Evolutionary conservation across 805 yeast genomes (phyloP), one percentile per base, ranked within the genome.

Genomic region (Lachancea meyersii): DNA sequence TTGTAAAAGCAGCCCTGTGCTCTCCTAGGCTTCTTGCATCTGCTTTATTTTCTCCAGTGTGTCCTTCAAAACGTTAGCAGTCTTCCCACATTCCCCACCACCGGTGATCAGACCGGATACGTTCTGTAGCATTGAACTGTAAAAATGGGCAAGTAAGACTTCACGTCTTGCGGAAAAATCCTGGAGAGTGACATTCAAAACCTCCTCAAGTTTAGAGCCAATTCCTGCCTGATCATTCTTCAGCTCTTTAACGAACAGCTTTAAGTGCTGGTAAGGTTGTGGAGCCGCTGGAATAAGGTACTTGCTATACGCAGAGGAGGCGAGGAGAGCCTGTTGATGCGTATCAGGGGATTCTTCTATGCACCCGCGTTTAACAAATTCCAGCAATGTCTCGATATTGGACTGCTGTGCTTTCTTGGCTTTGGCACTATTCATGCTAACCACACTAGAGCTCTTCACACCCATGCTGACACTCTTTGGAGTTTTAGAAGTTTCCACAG

Each of bases 31-130:
- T n/a, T 38, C 35, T 30, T 38, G 41, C n/a, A 36, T 13, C 31
- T 24, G 23, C 23, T 14, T 38, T 13, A 38, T 38, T 2, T 9
- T 20, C 19, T 37, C 41, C 21, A 42, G 32, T 2, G 34, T 23
- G 19, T 18, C 41, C 23, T 42, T 31, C 28, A 60, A 38, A 21
- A 47, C 54, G 43, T 64, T 67, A 6, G 76, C 71, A 11, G 58
- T 72, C 47, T 79, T 72, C 2, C 88, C 88, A 16, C 73, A 65
- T 37, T 80, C 86, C 1, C 89, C 89, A 10, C 87, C 94, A 49
- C 84, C 93, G 52, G 77, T 77, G 8, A 77, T 60, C 24, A 77
- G 53, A 31, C 67, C 67, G 1, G 63, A 66, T 18, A 82, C 65
- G 28, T 85, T 82, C 36, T 65, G 70, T 17, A 53, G 43, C 38